Evolutionary conservation across 148 eudicot species (phyloP).

Genomic region (Vaccinium myrtillus): DNA sequence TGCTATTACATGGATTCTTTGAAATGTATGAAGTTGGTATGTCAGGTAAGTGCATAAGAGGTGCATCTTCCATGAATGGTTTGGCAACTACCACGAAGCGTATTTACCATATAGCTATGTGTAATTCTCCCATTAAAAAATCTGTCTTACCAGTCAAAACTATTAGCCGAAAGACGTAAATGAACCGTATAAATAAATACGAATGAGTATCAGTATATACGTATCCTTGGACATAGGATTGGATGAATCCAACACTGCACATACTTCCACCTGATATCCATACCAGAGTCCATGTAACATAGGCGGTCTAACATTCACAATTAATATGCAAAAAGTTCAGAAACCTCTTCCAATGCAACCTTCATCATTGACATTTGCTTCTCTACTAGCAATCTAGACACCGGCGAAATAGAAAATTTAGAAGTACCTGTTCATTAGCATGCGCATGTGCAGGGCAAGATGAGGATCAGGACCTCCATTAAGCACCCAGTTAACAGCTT

Average conservation of each 20-base stretch:
- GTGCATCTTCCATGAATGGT: neutral
- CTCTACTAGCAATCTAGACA: neutral
- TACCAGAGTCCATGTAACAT: neutral
- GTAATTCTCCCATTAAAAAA: neutral
- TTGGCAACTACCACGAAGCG: neutral
- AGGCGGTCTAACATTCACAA: neutral
- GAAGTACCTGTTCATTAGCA: conserved; percentile 78
- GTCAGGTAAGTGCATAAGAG: neutral
- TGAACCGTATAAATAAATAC: neutral
- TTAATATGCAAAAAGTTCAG: neutral
- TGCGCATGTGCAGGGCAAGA: conserved; percentile 85
- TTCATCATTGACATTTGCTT: neutral
- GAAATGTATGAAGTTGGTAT: neutral
- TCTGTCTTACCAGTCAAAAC: neutral
- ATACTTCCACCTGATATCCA: neutral
- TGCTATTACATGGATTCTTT: neutral
- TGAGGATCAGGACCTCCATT: conserved; percentile 58
- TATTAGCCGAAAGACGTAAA: neutral
- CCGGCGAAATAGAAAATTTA: neutral
- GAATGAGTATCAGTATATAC: neutral
- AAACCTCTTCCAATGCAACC: neutral
- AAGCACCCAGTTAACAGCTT: conserved; percentile 72
- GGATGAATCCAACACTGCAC: neutral
- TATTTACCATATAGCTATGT: neutral
- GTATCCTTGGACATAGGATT: neutral